Base-by-base conservation (phyloP, 352 stramenopile genomes). In the Globisporangium cystogenes region DNA sequence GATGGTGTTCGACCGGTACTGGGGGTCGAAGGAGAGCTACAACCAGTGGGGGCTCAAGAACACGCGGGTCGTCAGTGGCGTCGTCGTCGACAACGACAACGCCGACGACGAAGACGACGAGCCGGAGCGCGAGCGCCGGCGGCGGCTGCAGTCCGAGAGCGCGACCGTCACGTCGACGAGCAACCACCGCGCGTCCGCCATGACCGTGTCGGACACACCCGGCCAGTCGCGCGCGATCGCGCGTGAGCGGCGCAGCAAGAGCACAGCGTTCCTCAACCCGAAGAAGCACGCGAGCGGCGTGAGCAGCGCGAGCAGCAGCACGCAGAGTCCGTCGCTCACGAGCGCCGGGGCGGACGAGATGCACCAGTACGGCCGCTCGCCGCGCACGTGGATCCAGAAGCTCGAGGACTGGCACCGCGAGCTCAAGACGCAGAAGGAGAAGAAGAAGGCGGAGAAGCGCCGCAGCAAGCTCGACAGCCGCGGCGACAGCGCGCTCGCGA, bases 381-480 rank as follows among this genome's bases (percentile, higher is more conserved):
- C 82, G 1, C 75, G 82, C 45, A 75, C 72, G 10, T 93, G 79
- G 79, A 78, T 93, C 49, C 79, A 93, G 51, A 76, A 81, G 7
- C 74, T 93, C 21, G 82, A 90, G 39, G 77, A 82, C 45, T 93
- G 82, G 82, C 79, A 90, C 54, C 87, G 89, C 48, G 78, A 87
- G 45, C 66, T 84, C 35, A 90, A 88, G 60, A 71, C 60, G 1
- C 77, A 90, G 54, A 93, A 90, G 29, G 80, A 90, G 43, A 86
- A 74, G 57, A 89, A 81, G 50, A 87, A 86, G 48, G 76, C 74
- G 1, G 78, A 90, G 52, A 90, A 90, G 56, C 59, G 70, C 16
- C 72, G 74, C 45, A 55, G 72, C 43, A 82, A 82, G 47, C 67
- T 67, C 7, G 66, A 68, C 16, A 73, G 76, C 41, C 71, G 66